Percentiles rank a stretch among this genome's conserved stretches.
Evolutionary conservation across 2,329 filamentous ascomycete genomes (phyloP).

Genomic region (Sporothrix pseudoabietina): DNA sequence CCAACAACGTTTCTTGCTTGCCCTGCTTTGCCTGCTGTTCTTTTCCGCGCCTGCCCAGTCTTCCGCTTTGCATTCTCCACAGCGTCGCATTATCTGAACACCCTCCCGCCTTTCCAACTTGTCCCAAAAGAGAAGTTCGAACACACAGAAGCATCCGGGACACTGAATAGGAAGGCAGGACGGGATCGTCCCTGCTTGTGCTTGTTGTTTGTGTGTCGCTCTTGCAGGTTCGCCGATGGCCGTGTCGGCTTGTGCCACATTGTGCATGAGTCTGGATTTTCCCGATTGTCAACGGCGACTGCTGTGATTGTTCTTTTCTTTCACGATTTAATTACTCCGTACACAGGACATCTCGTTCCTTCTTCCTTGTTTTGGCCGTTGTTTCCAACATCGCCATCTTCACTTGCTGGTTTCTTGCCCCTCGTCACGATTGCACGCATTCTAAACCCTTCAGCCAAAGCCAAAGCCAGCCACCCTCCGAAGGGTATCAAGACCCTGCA

Average conservation of each 20-base stretch:
- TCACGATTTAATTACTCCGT: too few species aligned
- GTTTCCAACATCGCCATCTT: not conserved
- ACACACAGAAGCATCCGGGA: not conserved
- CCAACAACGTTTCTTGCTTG: not conserved
- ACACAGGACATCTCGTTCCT: not conserved
- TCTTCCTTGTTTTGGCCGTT: not conserved
- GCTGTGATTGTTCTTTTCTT: not conserved
- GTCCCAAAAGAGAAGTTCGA: constrained; percentile 24
- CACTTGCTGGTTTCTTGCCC: not conserved
- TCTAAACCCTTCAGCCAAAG: not conserved
- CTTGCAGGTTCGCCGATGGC: not conserved
- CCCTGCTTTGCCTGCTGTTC: not conserved
- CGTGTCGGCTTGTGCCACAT: constrained; percentile 3
- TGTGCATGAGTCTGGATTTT: not conserved
- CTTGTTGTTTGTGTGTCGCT: not conserved
- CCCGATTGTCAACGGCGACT: not conserved
- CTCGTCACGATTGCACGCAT: not conserved
- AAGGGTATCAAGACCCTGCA: constrained; percentile 18
- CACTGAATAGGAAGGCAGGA: constrained; percentile 23
- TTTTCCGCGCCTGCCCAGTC: constrained; percentile 8
- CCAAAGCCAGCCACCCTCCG: not conserved
- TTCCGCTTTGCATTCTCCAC: constrained; percentile 13
- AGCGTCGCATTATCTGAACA: constrained; percentile 25
- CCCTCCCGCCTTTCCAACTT: constrained; percentile 8
- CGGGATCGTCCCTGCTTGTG: not conserved